A percentile compares a stretch with the other conserved stretches of the same genome.
Evolutionary conservation across 805 yeast species (phyloP).

Genomic region (Torulaspora quercuum): DNA sequence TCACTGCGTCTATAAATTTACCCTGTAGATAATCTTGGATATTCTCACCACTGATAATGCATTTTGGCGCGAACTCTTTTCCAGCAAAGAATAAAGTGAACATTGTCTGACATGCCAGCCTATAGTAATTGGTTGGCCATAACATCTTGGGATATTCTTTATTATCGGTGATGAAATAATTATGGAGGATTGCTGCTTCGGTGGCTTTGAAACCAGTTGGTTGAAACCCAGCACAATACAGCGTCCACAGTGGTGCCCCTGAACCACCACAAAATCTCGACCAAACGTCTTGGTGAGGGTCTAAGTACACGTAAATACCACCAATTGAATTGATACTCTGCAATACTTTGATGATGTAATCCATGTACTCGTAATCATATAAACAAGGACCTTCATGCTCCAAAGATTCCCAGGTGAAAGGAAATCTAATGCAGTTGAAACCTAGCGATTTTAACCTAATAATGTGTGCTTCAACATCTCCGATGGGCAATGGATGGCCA

Average conservation of each 20-base stretch:
- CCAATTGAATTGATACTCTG: slow-evolving; percentile 57
- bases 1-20: slow-evolving; percentile 56
- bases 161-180: slow-evolving; percentile 45
- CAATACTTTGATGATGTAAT: slow-evolving; percentile 62
- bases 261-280: slow-evolving; percentile 83
- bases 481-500: slow-evolving; percentile 74
- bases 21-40: slow-evolving; percentile 75
- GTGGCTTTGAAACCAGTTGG: slow-evolving; percentile 68
- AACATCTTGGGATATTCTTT: slow-evolving; percentile 71
- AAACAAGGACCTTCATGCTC: slow-evolving; percentile 84
- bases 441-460: slow-evolving; percentile 74
- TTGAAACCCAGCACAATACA: slow-evolving; percentile 82
- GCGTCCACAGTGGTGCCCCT: slow-evolving; percentile 93
- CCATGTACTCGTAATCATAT: slow-evolving; percentile 74
- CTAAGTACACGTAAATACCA: slow-evolving; percentile 74
- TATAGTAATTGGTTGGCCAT: slow-evolving; percentile 84
- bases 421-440: slow-evolving; percentile 69
- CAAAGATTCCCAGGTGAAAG: slow-evolving; percentile 87
- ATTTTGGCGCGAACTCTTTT: slow-evolving; percentile 67
- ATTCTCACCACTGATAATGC: slow-evolving; percentile 63
- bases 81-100: slow-evolving; percentile 86
- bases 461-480: slow-evolving; percentile 68
- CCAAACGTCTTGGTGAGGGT: slow-evolving; percentile 96
- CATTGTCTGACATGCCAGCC: slow-evolving; percentile 76
- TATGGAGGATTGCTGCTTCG: slow-evolving; percentile 79